Evolutionary conservation across 768 basidiomycete species (phyloP), one percentile per base, ranked within the genome.

Genomic region (Mycena crocata): DNA sequence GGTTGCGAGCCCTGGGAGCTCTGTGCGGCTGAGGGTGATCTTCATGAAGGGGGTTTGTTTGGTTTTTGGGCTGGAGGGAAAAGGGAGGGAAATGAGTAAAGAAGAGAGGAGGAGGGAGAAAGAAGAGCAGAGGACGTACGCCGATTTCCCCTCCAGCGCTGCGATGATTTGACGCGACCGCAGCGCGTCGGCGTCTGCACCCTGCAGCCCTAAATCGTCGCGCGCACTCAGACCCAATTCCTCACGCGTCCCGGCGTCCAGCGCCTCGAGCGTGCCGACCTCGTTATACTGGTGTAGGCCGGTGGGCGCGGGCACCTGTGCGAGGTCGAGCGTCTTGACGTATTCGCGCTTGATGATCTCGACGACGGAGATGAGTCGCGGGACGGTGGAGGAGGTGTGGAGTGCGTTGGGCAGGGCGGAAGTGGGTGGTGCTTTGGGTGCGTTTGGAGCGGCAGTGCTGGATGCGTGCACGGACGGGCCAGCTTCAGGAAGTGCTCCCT

Each of bases 281-380:
- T 91, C 85, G 68, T 93, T 94, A 78, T 93, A 94, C 74, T 94
- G 93, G 73, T 93, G 86, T 35, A 94, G 76, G 4, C 93, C 93
- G 5, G 77, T 75, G 30, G 80, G 73, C 46, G 81, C 80, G n/a
- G 77, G 75, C 2, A 81, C 82, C 37, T 72, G 76, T 15, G 78
- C 84, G 23, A 76, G 69, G 44, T 84, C 84, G 8, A 90, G 79
- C 19, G 74, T 74, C 60, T 88, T 88, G 58, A 93, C 66, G 73
- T 89, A 94, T 73, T 94, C 92, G 30, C 94, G 87, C 73, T 95
- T 95, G 71, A 94, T 87, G 61, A 95, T 93, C 77, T 96, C 94
- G 1, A 89, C 89, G 5, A 94, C 91, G 0, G 90, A 88, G 39
- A 96, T 82, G 10, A 96, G 83, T 0, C 90, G 87, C 0, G 93